Evolutionary conservation across 1,284 basidiomycete genomes (phyloP).

Genomic region (Phellinidium pouzarii): DNA sequence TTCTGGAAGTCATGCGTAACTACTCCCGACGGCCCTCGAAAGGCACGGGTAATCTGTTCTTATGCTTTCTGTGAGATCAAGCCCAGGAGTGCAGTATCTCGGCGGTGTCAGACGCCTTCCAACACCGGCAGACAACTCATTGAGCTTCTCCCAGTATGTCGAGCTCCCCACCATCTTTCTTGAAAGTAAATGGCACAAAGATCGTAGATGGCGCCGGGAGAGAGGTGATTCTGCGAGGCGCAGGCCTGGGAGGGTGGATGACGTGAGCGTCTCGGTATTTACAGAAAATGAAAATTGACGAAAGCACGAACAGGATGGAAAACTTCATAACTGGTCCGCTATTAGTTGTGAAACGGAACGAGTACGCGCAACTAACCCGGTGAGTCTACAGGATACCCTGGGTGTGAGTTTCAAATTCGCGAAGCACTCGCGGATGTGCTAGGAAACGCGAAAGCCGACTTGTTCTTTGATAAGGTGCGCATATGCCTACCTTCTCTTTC

Average conservation of each 20-base stretch:
- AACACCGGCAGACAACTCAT: too few species aligned
- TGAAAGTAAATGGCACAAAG: conserved; percentile 14
- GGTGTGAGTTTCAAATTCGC: conserved; percentile 60
- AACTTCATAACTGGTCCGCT: conserved; percentile 49
- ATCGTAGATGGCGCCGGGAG: conserved; percentile 44
- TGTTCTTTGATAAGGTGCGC: conserved; percentile 71
- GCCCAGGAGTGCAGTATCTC: too few species aligned
- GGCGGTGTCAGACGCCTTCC: too few species aligned
- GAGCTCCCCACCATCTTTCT: conserved; percentile 7
- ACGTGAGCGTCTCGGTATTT: conserved; percentile 39
- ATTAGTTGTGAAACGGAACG: background rate
- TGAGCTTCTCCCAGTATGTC: background rate
- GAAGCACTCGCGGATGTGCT: conserved; percentile 58
- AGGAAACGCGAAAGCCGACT: conserved; percentile 60
- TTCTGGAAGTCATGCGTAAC: too few species aligned
- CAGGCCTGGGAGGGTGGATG: conserved; percentile 68
- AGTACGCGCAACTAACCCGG: background rate
- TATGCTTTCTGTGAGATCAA: too few species aligned
- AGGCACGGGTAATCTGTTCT: too few species aligned
- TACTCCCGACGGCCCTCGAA: too few species aligned
- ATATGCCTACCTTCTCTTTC: background rate
- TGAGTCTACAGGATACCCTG: conserved; percentile 41
- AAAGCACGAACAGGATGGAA: conserved; percentile 41
- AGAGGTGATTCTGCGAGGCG: conserved; percentile 56
- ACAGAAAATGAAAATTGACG: background rate